Percentiles rank a stretch among this genome's conserved stretches.
Evolutionary conservation across 2,329 filamentous ascomycete genomes (phyloP).

Genomic region (Aspergillus terreus): DNA sequence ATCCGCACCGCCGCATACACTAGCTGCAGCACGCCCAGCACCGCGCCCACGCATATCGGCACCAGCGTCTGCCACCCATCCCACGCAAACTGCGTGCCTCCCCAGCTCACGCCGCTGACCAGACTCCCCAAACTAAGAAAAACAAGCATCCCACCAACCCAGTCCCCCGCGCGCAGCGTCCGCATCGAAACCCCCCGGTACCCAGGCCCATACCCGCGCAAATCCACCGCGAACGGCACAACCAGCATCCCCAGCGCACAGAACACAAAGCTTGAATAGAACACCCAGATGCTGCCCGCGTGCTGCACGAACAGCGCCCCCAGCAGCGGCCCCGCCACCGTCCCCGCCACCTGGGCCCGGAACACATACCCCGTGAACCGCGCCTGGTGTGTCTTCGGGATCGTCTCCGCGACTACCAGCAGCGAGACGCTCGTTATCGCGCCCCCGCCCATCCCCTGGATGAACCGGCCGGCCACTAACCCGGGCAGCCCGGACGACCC

Average conservation of each 20-base stretch:
- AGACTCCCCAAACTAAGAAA: slow-evolving; percentile 35
- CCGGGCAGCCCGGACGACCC: slow-evolving; percentile 33
- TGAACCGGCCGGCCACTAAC: slow-evolving; percentile 41
- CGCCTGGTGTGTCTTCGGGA: slow-evolving; percentile 30
- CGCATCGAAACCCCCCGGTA: slow-evolving; percentile 17
- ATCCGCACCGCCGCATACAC: slow-evolving; percentile 35
- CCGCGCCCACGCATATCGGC: slow-evolving; percentile 35
- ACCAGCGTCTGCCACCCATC: slow-evolving; percentile 35
- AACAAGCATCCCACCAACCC: slow-evolving; percentile 41
- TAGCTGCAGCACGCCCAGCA: slow-evolving; percentile 28
- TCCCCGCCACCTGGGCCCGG: slow-evolving; percentile 29
- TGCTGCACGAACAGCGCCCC: slow-evolving; percentile 26
- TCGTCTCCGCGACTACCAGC: slow-evolving; percentile 41
- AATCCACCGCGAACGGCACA: slow-evolving; percentile 29
- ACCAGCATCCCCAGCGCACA: slow-evolving; percentile 25
- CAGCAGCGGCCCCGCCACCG: slow-evolving; percentile 23
- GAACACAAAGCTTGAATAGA: slow-evolving; percentile 32
- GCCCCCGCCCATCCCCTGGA: slow-evolving; percentile 48
- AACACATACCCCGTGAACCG: slow-evolving; percentile 32
- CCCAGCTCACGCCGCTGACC: slow-evolving; percentile 43
- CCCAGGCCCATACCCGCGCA: slow-evolving; percentile 14
- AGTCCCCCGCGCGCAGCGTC: slow-evolving; percentile 35
- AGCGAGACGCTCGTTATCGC: slow-evolving; percentile 42
- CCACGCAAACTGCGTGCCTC: slow-evolving; percentile 40
- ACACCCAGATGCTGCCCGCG: slow-evolving; percentile 23